Evolutionary conservation across 2,329 filamentous ascomycete species (phyloP), one percentile per base, ranked within the genome.

Genomic region (Ascomycota sp.): DNA sequence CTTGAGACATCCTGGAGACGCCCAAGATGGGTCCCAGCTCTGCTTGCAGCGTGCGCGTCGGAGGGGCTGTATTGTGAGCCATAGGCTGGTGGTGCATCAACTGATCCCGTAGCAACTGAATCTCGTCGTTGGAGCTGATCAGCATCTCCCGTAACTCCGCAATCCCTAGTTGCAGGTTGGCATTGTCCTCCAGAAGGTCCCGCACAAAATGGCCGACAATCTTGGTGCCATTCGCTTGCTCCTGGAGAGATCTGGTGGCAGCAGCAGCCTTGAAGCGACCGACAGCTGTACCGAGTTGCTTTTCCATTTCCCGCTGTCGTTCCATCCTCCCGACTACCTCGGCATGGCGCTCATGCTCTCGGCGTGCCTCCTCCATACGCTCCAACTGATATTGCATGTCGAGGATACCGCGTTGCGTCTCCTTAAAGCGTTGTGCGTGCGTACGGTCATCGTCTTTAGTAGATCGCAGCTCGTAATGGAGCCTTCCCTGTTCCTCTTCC

Each of bases 151-250:
- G 68, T 28, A 98, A 57, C 55, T 98, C 89, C 30, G 85, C 70
- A 35, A 95, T 91, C 11, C 83, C 83, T 37, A 89, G 65, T 49
- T 98, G 89, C 27, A 98, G 58, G 41, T 82, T 93, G 8, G 85
- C 82, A 45, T 98, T 98, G 50, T 98, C 89, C 43, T 92, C 76
- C 12, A 98, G 60, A 32, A 98, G 79, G 48, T 95, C 89, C 40
- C 85, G 82, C 32, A 98, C 89, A 42, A 98, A 95, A 45, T 91
- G 81, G 13, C 81, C 85, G n/a, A 95, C 81, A 23, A 92, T 81
- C 33, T 61, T 73, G 36, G 62, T 70, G 8, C 68, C 63, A 32
- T 57, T 59, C 39, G 67, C 66, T 20, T 66, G 62, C 4, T 65
- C 62, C 4, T 63, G 63, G 25, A 78, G 55, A 3, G 71, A 70